Base-by-base conservation (phyloP, 164 flowering plant genomes). In the Magnolia changhungtana region DNA sequence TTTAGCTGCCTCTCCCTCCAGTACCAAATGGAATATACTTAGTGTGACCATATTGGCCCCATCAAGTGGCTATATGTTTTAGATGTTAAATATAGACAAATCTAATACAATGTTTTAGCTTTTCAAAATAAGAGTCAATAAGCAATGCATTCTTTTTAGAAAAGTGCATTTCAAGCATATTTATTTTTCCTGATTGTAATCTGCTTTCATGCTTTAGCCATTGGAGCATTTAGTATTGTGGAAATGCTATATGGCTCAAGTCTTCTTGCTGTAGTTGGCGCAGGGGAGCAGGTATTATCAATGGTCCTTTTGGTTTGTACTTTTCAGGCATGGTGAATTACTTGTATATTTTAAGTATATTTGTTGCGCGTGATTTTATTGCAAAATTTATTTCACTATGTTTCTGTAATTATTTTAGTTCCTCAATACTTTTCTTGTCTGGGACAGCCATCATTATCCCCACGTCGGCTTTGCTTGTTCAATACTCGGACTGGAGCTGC, bases 241-340 rank as follows among this genome's bases (percentile, higher is more conserved):
- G 98, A 95, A 81, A 95, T 95, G 98, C 87, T 91, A 71, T 93
- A 80, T 80, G 85, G 89, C 82, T 82, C 98, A 72, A 92, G 90
- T 82, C 94, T 95, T 79, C 92, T 95, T 67, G 94, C 98, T 75
- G 86, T 93, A 74, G 98, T 95, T 77, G 98, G 98, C 52, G 98
- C 96, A 67, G 98, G 98, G 77, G 98, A 95, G 83, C 98, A 93
- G 98, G 98, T 95, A 73, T 19, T 50, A 10, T 74, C 18, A 31
- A n/a, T 9, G 13, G 8, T 59, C 19, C 16, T 37, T 74, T 68
- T 23, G 10, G 21, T 58, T 51, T 58, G 49, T 58, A 16, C 75
- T 4, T 52, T 4, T 76, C 11, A 11, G 45, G 72, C n/a, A 7
- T 29, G 52, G 31, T 37, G 18, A 67, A 50, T 14, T 18, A 18